These are phyloP conservation scores for Colletotrichum chlorophyti DNA, from an alignment of 2,329 filamentous ascomycete genomes.

Conservation along the genomic window DNA sequence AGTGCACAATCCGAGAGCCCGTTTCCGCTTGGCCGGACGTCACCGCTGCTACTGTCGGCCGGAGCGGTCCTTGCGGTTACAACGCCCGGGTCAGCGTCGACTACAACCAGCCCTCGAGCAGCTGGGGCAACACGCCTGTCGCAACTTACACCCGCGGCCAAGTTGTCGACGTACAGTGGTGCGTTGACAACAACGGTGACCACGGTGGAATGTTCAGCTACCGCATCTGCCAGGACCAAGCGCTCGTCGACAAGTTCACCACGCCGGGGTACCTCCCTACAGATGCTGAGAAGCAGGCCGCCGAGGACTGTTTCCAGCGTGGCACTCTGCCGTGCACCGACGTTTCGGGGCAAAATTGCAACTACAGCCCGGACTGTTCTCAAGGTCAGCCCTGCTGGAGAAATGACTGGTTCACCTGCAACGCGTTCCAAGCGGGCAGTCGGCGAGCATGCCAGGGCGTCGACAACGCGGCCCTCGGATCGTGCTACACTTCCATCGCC, in stretches of 20 bases:
- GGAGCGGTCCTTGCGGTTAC: constrained; percentile 59
- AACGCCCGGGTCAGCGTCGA: constrained; percentile 60
- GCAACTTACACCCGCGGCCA: constrained; percentile 53
- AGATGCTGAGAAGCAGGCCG: constrained; percentile 57
- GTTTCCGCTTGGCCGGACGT: constrained; percentile 58
- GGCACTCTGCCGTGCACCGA: constrained; percentile 56
- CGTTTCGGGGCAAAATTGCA: constrained; percentile 55
- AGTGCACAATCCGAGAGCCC: constrained; percentile 61
- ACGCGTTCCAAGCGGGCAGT: constrained; percentile 45
- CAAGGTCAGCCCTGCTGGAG: constrained; percentile 50
- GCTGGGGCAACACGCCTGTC: constrained; percentile 52
- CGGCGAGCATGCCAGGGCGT: constrained; percentile 53
- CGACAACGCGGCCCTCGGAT: constrained; percentile 48
- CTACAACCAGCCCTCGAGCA: constrained; percentile 53
- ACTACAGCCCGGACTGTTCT: constrained; percentile 54
- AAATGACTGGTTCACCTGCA: constrained; percentile 63
- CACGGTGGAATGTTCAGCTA: constrained; percentile 64
- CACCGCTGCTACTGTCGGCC: constrained; percentile 49
- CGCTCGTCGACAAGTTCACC: constrained; percentile 56
- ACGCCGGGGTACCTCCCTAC: constrained; percentile 55
- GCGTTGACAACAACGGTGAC: constrained; percentile 62
- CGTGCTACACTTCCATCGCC: constrained; percentile 57
- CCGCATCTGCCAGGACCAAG: constrained; percentile 59
- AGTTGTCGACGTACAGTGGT: constrained; percentile 59
- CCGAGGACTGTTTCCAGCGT: constrained; percentile 58